Conservation (phyloP, 2,329 filamentous ascomycete genomes). For the Ceratocystis papillata region DNA sequence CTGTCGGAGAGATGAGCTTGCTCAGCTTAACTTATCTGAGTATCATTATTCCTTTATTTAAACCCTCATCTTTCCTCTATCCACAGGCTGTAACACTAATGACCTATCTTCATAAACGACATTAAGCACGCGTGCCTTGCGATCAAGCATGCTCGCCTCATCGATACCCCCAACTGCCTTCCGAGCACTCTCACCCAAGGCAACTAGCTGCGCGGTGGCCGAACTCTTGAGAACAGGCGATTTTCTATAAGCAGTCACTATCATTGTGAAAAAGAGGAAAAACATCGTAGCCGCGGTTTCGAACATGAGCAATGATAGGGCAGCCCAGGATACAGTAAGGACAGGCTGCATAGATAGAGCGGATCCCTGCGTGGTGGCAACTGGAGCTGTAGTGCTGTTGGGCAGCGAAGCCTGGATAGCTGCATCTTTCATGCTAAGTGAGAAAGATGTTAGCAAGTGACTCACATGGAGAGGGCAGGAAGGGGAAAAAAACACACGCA, state of each 20-base stretch:
- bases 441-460: neutral
- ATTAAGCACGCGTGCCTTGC: constrained; percentile 24
- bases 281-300: constrained; percentile 26
- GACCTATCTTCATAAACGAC: constrained; percentile 19
- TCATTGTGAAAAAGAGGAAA: constrained; percentile 28
- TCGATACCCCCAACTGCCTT: constrained; percentile 24
- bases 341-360: constrained; percentile 25
- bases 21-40: too few species aligned
- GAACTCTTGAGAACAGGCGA: constrained; percentile 29
- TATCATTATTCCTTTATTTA: too few species aligned
- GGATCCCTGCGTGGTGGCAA: constrained; percentile 24
- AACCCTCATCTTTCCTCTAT: neutral
- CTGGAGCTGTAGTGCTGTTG: constrained; percentile 15
- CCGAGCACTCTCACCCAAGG: constrained; percentile 25
- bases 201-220: constrained; percentile 27
- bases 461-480: neutral
- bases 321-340: constrained; percentile 28
- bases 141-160: constrained; percentile 16
- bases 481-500: constrained; percentile 25
- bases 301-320: constrained; percentile 27
- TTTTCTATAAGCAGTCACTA: constrained; percentile 27
- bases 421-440: constrained; percentile 18
- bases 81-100: constrained; percentile 8
- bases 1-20: neutral
- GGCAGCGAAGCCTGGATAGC: neutral